These are phyloP conservation scores for Cystobasidium ongulense DNA, from an alignment of 768 basidiomycete species.

Conservation along the genomic window DNA sequence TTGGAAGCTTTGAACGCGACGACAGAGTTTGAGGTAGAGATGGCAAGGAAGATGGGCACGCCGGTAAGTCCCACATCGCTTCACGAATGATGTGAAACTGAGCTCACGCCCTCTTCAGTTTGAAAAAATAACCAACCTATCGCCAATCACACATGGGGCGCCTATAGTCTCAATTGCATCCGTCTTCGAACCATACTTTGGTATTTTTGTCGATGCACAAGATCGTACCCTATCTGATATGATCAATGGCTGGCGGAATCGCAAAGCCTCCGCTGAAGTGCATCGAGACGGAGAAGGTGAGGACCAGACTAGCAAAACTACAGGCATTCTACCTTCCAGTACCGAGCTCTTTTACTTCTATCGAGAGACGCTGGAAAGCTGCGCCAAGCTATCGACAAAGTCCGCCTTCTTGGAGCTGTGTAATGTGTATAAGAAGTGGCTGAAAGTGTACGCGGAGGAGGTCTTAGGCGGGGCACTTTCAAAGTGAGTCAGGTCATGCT, in stretches of 20 bases:
- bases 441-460: conserved; percentile 93
- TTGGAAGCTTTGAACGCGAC: conserved; percentile 80
- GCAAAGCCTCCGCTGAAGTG: not conserved
- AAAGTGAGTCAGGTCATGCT: conserved; percentile 49
- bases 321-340: conserved; percentile 74
- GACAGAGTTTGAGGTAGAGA: conserved; percentile 73
- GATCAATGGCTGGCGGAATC: conserved; percentile 10
- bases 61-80: conserved; percentile 45
- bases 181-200: conserved; percentile 87
- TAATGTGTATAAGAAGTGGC: conserved; percentile 81
- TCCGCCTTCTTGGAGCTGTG: conserved; percentile 73
- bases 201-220: conserved; percentile 89
- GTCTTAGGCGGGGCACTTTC: conserved; percentile 68
- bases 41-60: conserved; percentile 72
- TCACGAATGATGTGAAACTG: not conserved
- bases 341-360: conserved; percentile 98
- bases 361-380: conserved; percentile 86
- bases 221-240: conserved; percentile 60
- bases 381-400: conserved; percentile 78
- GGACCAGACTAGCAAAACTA: conserved; percentile 47
- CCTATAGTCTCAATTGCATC: conserved; percentile 58
- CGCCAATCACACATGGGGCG: conserved; percentile 34
- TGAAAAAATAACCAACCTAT: conserved; percentile 37
- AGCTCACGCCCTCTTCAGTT: conserved; percentile 35
- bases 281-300: not conserved